Base-by-base conservation (phyloP, 2,329 filamentous ascomycete genomes). In the Aciculosporium take region DNA sequence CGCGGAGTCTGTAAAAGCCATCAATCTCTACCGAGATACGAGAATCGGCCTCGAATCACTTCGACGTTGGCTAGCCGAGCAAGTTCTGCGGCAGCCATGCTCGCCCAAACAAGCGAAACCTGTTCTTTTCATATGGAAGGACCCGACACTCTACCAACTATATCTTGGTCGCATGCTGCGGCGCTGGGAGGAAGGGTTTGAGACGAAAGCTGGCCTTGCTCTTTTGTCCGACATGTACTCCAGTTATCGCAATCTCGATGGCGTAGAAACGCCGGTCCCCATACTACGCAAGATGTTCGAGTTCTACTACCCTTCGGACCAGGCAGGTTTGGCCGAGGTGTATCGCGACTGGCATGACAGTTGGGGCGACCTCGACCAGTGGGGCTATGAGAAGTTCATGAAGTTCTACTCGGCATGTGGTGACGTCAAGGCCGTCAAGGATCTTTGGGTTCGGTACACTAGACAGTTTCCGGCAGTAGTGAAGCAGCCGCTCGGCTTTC, bases 361-460 rank as follows among this genome's bases (percentile, higher is more conserved):
- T 23, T 59, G 64, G 41, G 59, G 56, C 2, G 54, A 49, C 2
- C 56, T 72, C 27, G 62, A 65, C 32, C 52, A 56, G 41, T 63
- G 63, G 54, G 68, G 61, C 0, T 75, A 65, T 45, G 63, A 66
- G 43, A 68, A 61, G 48, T 72, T 63, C 44, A 56, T 75, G 40
- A 60, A 58, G 3, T 68, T 71, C 32, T 68, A 74, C 46, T 68
- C 71, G 12, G 45, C 52, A 7, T 55, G 57, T 4, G 72, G 72
- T 13, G 65, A 76, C 48, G 57, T 67, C n/a, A 53, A 55, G 27
- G 54, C 60, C 13, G 65, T 73, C 3, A 58, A 62, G 33, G 56
- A 57, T 6, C 48, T 76, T 18, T 72, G 68, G 63, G 51, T 56
- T 10, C 58, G 67, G 35, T 72, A 65, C 37, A 54, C 59, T 8